Percentiles rank a stretch among this genome's conserved stretches.
Conservation (phyloP, 2,329 filamentous ascomycete genomes). For the Samsoniella hepiali region DNA sequence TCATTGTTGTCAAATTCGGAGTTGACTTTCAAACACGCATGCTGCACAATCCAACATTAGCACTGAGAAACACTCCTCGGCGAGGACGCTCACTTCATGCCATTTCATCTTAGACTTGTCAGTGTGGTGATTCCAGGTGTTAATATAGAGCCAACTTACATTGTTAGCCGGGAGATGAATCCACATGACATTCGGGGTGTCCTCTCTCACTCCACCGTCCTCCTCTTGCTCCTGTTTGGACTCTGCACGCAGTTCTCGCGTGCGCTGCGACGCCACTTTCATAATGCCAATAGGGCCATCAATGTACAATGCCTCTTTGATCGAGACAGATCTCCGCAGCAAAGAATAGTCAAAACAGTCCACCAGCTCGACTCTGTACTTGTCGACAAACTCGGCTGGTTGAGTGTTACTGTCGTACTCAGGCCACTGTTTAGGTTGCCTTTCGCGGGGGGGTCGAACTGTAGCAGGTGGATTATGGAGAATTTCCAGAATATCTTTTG, state of each 20-base stretch:
- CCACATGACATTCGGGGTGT: background rate
- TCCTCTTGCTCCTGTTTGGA: background rate
- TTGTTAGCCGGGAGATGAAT: background rate
- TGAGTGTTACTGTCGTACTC: background rate
- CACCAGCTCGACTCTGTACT: background rate
- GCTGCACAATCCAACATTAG: background rate
- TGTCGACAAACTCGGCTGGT: background rate
- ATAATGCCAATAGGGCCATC: background rate
- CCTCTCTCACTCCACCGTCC: too few species aligned
- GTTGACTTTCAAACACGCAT: background rate
- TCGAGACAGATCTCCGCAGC: background rate
- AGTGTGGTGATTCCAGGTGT: background rate
- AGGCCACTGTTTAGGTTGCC: background rate
- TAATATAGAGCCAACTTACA: background rate
- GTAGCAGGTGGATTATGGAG: background rate
- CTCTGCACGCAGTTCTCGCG: background rate
- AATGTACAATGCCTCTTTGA: background rate
- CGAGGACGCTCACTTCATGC: background rate
- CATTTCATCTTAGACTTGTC: background rate
- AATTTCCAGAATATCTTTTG: background rate
- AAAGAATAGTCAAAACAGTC: background rate
- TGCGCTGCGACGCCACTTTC: background rate
- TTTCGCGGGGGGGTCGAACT: background rate
- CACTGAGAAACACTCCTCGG: background rate
- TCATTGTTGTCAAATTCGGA: too few species aligned